Base-by-base conservation (phyloP, 2,329 filamentous ascomycete species). In the Atkinsonella hypoxylon region DNA sequence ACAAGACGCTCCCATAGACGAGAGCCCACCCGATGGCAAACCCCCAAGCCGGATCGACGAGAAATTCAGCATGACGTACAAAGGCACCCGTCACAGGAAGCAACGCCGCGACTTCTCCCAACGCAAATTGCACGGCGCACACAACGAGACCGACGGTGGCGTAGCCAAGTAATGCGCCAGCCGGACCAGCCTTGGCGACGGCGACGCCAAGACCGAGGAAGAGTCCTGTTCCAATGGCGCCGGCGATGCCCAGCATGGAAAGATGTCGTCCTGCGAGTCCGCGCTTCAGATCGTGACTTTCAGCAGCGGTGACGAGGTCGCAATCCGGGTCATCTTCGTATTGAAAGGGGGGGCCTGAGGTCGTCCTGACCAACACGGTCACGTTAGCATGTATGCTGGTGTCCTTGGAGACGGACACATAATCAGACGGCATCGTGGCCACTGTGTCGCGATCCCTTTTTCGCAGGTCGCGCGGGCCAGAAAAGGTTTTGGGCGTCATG, bases 31-130 rank as follows among this genome's bases (percentile, higher is more conserved):
- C 75, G 45, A 76, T 66, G 47, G 75, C 75, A 49, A 77, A 77
- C 4, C 75, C 76, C 64, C 77, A 74, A 1, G 80, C 75, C 45
- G 79, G 79, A 58, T 82, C 80, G 52, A 83, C 75, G 44, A 83
- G 74, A 38, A 79, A 76, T 57, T 78, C 73, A 49, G 74, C 70
- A 62, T 83, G 81, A 8, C 77, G 70, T 48, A 80, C 79, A 64
- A 82, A 82, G 38, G 75, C 75, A 20, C 79, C 79, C 12, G 79
- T 81, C n/a, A 82, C 75, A 3, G 79, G 80, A 17, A 80, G 72
- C 58, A 82, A 63, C 11, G 80, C 77, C 1, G 78, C 76, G 36
- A 81, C 67, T 64, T 83, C 79, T 32, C 79, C 80, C 41, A 82
- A 69, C 8, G 79, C 78, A 54, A 75, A 73, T 69, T 71, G 81